Evolutionary conservation across 2,329 filamentous ascomycete species (phyloP).

Genomic region (Fusarium sp.): DNA sequence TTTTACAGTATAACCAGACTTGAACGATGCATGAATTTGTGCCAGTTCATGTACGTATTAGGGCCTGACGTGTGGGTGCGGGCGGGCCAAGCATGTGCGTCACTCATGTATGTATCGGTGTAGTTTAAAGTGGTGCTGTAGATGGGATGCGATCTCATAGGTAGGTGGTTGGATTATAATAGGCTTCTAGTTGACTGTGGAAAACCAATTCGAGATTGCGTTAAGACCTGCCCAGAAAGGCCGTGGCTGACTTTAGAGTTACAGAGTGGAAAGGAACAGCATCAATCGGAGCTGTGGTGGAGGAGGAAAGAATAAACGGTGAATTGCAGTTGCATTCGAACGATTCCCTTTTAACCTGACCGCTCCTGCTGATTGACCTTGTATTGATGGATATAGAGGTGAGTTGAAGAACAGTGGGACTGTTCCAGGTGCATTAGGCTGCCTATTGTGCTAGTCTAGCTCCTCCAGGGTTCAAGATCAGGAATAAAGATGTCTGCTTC

Average conservation of each 20-base stretch:
- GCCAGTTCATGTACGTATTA: conserved; percentile 47
- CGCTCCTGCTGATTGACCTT: conserved; percentile 22
- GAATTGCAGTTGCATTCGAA: conserved; percentile 5
- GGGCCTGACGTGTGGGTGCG: conserved; percentile 47
- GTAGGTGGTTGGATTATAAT: neutral
- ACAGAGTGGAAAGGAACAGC: neutral
- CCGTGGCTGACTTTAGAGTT: neutral
- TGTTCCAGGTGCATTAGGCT: conserved; percentile 11
- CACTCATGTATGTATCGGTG: conserved; percentile 40
- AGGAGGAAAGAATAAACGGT: neutral
- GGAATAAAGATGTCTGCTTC: neutral
- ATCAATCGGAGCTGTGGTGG: neutral
- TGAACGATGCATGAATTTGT: conserved; percentile 41
- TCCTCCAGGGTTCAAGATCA: neutral
- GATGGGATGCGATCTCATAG: conserved; percentile 7
- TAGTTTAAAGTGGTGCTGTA: conserved; percentile 34
- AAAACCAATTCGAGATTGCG: conserved; percentile 5
- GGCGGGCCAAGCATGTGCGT: conserved; percentile 43
- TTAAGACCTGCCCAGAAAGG: neutral
- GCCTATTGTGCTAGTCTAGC: conserved; percentile 6
- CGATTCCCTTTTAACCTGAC: conserved; percentile 19
- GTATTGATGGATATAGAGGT: neutral
- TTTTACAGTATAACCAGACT: conserved; percentile 4
- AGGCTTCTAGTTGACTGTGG: neutral
- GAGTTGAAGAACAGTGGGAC: conserved; percentile 29